Conservation (phyloP, 2,329 filamentous ascomycete genomes). For the Pestalotiopsis sp. region DNA sequence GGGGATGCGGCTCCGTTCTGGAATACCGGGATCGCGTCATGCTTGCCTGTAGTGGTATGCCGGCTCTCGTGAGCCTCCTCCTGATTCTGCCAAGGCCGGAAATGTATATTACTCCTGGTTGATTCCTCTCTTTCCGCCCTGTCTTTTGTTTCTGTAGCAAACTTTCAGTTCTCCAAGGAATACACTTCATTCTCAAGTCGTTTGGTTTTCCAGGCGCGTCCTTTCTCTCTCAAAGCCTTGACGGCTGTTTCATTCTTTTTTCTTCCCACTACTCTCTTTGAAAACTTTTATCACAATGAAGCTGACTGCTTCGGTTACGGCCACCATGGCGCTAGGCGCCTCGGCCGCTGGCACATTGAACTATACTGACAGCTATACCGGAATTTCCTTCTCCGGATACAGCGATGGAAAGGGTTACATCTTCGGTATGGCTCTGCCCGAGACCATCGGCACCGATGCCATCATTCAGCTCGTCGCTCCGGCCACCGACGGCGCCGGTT, state of each 20-base stretch:
- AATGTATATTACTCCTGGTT: not conserved
- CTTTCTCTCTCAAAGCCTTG: slow-evolving; percentile 14
- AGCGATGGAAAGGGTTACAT: slow-evolving; percentile 37
- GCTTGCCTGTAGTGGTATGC: too few relatives aligned
- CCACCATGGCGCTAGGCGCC: slow-evolving; percentile 22
- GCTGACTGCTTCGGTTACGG: slow-evolving; percentile 21
- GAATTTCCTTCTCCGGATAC: slow-evolving; percentile 43
- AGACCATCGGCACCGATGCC: slow-evolving; percentile 48
- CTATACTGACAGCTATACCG: slow-evolving; percentile 44
- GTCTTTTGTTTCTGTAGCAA: not conserved
- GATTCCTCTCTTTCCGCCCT: not conserved
- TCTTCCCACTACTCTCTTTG: slow-evolving; percentile 11
- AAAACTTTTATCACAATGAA: slow-evolving; percentile 18
- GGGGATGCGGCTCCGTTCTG: not conserved
- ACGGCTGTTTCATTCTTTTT: slow-evolving; percentile 14
- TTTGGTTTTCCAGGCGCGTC: slow-evolving; percentile 15
- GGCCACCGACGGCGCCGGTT: slow-evolving; percentile 42
- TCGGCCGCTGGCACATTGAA: slow-evolving; percentile 15
- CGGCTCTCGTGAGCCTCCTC: not conserved
- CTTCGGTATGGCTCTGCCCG: slow-evolving; percentile 52
- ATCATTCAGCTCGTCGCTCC: slow-evolving; percentile 53
- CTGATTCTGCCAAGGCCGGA: not conserved
- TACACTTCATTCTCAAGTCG: slow-evolving; percentile 12
- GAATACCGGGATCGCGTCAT: not conserved
- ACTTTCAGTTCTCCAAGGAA: slow-evolving; percentile 3